phyloP scores from a whole-genome alignment of 352 stramenopile species.

The Phytophthora rubi region DNA sequence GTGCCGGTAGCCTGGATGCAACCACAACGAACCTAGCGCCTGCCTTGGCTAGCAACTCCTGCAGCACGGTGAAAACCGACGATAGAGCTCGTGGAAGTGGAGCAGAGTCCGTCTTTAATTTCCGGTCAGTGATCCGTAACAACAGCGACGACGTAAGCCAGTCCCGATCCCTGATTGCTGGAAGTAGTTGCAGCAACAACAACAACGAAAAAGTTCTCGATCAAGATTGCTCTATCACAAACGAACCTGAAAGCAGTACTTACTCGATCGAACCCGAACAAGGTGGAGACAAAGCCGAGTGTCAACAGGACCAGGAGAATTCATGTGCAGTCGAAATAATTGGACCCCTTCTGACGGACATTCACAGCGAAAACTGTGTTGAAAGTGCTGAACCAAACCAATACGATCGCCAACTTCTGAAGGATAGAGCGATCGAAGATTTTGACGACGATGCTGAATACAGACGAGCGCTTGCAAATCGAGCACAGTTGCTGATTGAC shows the following conservation, averaged over 20 bases:
- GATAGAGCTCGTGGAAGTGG: not conserved
- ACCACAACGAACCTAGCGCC: not conserved
- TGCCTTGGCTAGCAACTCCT: not conserved
- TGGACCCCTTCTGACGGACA: constrained; percentile 21
- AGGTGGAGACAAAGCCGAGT: not conserved
- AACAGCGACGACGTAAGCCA: not conserved
- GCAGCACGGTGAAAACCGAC: not conserved
- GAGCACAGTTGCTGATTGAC: constrained; percentile 31
- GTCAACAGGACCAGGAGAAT: not conserved
- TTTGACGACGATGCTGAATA: constrained; percentile 38
- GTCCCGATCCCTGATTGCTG: not conserved
- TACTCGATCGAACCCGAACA: constrained; percentile 3
- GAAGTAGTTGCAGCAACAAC: not conserved
- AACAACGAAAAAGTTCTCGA: not conserved
- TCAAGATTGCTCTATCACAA: not conserved
- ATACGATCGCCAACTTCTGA: not conserved
- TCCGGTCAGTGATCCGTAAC: not conserved
- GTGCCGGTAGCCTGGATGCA: not conserved
- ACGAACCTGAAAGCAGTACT: not conserved
- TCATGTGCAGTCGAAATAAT: not conserved
- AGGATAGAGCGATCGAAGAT: not conserved
- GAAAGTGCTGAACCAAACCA: not conserved
- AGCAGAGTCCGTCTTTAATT: not conserved
- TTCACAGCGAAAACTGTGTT: not conserved
- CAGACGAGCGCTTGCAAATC: constrained; percentile 10